A percentile compares a stretch with the other conserved stretches of the same genome.
These are phyloP conservation scores for Miscanthus lutarioriparius DNA, from an alignment of 176 grass and related monocot genomes.

Conservation along the genomic window DNA sequence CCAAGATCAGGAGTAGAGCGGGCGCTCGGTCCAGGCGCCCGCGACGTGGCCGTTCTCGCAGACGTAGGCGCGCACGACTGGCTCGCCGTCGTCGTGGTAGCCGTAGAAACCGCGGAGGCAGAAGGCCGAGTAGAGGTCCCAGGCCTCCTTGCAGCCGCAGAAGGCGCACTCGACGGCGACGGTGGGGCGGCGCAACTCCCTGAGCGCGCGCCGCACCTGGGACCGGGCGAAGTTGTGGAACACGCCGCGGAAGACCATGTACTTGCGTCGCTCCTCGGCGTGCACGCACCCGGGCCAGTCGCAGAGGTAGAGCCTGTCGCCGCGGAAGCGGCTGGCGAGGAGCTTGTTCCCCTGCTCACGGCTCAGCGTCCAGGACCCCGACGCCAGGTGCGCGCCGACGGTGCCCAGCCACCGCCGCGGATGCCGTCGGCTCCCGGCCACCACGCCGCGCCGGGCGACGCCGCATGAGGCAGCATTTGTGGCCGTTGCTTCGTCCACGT, in stretches of 20 bases:
- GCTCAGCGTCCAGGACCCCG: constrained; percentile 72
- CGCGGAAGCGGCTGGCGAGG: constrained; percentile 80
- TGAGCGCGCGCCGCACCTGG: constrained; percentile 70
- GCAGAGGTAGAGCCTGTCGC: constrained; percentile 88
- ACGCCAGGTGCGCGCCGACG: constrained; percentile 68
- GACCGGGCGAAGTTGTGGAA: constrained; percentile 82
- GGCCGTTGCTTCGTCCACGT: neutral
- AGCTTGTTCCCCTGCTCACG: constrained; percentile 90
- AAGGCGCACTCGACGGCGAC: constrained; percentile 78
- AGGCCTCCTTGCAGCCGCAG: constrained; percentile 64
- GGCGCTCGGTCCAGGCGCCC: constrained; percentile 86
- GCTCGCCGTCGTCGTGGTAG: constrained; percentile 95
- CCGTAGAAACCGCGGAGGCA: constrained; percentile 91
- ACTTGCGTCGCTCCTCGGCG: constrained; percentile 80
- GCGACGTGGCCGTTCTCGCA: constrained; percentile 97
- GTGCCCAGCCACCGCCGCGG: constrained; percentile 50
- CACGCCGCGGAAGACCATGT: constrained; percentile 97
- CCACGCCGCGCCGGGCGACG: constrained; percentile 28
- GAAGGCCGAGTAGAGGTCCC: constrained; percentile 93
- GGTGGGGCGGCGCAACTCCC: constrained; percentile 61
- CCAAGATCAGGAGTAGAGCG: constrained; percentile 67
- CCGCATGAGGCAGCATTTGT: neutral
- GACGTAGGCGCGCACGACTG: constrained; percentile 85
- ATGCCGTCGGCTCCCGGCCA: constrained; percentile 16
- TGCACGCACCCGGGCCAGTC: constrained; percentile 94